Evolutionary conservation across 1,284 basidiomycete genomes (phyloP), one percentile per base, ranked within the genome.

Genomic region (Phlebopus sp.): DNA sequence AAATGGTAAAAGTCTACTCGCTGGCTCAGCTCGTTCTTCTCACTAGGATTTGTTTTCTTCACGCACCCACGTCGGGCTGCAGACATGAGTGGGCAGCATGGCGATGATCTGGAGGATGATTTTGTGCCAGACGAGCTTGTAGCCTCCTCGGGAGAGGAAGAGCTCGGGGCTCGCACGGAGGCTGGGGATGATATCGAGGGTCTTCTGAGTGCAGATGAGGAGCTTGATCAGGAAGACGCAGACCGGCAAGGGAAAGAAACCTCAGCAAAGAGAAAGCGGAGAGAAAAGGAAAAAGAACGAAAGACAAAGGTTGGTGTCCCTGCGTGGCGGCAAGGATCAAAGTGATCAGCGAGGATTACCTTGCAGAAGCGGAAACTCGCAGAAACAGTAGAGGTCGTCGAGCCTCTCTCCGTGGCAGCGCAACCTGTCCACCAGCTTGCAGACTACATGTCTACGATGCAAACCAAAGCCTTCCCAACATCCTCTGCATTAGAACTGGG

Each of bases 41-140:
- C 44, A 46, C 37, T 39, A 9, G 27, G 27, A 29, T 8, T 29
- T 29, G 44, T 23, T 45, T 15, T 29, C 35, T 36, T 37, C 35
- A 37, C 36, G 23, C 23, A 14, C 27, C 6, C 21, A 21, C 40
- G 48, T 52, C 39, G 32, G 49, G 42, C 69, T 71, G 64, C 60
- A 62, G 19, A 66, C 67, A 69, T 73, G 69, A 58, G 53, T 53
- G 60, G 47, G 41, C 66, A 66, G 53, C 65, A 71, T 46, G 86
- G 84, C 37, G 90, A 92, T 72, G 86, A 87, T 69, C 74, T 92
- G 15, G 85, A 86, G 37, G 89, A 92, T 59, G 86, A 91, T 58
- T 89, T 87, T 61, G 71, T 86, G 35, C 76, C 77, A 25, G 89
- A 92, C 55, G 84, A 86, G 42, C 69, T 79, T 18, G 77, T 88